Conservation (phyloP, 495 filamentous ascomycete species). For the Penicillium cinerascens region DNA sequence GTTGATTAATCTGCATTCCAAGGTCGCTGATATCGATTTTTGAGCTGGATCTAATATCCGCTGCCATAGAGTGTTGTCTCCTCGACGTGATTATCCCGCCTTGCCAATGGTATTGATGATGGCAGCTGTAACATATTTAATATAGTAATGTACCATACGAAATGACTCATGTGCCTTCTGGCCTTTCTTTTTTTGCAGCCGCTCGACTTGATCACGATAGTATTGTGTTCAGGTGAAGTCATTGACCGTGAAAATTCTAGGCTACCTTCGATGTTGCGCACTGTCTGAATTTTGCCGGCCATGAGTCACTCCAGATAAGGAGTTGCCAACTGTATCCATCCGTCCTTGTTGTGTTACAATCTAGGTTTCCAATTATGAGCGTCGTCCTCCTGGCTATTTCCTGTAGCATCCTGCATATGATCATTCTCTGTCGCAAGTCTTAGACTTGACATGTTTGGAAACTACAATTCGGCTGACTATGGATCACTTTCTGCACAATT, state of each 20-base stretch:
- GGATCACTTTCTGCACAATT: too few species aligned
- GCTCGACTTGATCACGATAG: background rate
- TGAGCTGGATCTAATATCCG: background rate
- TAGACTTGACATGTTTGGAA: too few species aligned
- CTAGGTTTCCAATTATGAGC: too few species aligned
- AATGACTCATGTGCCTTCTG: background rate
- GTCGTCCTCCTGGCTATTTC: too few species aligned
- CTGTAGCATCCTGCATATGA: too few species aligned
- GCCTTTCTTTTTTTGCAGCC: background rate
- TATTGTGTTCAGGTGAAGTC: background rate
- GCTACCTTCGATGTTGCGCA: background rate
- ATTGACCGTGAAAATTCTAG: background rate
- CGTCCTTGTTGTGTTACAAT: too few species aligned
- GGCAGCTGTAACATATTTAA: background rate
- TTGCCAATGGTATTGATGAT: background rate
- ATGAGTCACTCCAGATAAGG: background rate
- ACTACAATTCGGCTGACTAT: too few species aligned
- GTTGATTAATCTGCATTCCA: conserved; percentile 6
- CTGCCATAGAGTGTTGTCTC: background rate
- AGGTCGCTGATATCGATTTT: background rate
- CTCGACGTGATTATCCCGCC: background rate
- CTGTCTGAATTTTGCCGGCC: background rate
- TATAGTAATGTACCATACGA: background rate
- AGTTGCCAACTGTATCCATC: background rate
- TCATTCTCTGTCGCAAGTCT: too few species aligned